Percentiles rank a stretch among this genome's conserved stretches.
Conservation (phyloP, 2,329 filamentous ascomycete species). For the Hymenoscyphus albidus region DNA sequence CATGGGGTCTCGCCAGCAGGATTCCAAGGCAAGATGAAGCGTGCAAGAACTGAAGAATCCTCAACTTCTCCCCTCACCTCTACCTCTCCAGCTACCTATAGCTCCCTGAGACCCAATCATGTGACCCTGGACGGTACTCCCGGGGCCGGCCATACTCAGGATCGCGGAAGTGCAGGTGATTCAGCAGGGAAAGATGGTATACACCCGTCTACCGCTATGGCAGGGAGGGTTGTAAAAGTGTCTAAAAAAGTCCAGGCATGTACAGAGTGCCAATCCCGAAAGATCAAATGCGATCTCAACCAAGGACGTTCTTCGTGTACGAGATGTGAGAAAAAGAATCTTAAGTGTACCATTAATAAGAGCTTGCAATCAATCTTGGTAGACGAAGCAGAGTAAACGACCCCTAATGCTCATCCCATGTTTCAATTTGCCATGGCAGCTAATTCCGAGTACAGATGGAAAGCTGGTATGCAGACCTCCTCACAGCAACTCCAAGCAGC, state of each 20-base stretch:
- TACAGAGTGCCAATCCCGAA: conserved; percentile 49
- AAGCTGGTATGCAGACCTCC: conserved; percentile 38
- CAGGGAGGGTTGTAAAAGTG: background rate
- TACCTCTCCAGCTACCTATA: background rate
- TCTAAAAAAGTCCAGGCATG: conserved; percentile 5
- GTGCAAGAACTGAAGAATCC: conserved; percentile 1
- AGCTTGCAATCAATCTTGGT: conserved; percentile 53
- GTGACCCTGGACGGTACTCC: background rate
- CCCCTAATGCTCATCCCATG: background rate
- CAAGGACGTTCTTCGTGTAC: conserved; percentile 37
- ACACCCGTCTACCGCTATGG: background rate
- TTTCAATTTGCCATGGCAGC: background rate
- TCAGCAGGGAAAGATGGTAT: background rate
- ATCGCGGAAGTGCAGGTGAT: background rate
- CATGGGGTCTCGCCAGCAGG: background rate
- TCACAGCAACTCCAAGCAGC: conserved; percentile 43
- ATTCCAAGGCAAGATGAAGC: background rate
- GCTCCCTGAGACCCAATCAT: background rate
- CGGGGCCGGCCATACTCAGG: background rate
- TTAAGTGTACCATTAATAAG: conserved; percentile 52
- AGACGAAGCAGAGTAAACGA: conserved; percentile 47
- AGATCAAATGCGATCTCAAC: conserved; percentile 47
- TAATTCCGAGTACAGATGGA: conserved; percentile 39
- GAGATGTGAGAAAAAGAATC: conserved; percentile 46
- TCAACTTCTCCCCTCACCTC: background rate